These are phyloP conservation scores for Benincasa hispida DNA, from an alignment of 306 rosid genomes.

Conservation along the genomic window DNA sequence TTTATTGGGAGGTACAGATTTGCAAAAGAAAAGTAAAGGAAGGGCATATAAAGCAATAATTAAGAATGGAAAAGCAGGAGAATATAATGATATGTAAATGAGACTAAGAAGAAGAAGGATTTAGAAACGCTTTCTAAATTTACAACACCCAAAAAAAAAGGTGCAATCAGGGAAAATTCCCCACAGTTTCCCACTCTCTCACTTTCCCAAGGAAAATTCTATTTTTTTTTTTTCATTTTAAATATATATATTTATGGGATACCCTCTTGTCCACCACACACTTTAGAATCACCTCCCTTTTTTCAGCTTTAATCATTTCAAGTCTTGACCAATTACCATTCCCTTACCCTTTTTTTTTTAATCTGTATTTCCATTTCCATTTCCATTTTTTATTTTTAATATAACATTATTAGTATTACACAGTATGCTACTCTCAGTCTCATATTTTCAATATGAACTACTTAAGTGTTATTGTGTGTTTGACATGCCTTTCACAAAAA, in stretches of 20 bases:
- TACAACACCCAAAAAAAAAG: not conserved
- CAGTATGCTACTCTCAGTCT: too few species aligned
- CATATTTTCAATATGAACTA: too few species aligned
- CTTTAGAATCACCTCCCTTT: not conserved
- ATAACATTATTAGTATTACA: too few species aligned
- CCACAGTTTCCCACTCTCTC: not conserved
- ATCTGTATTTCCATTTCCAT: too few species aligned
- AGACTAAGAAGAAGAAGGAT: not conserved
- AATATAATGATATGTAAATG: not conserved
- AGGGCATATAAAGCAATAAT: not conserved
- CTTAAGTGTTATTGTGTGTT: too few species aligned
- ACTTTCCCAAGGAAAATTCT: conserved; percentile 17
- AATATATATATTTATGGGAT: not conserved
- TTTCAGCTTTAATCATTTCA: not conserved
- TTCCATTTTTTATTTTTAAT: too few species aligned
- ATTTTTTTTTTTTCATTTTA: not conserved
- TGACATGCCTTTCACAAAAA: too few species aligned
- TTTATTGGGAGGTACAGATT: too few species aligned
- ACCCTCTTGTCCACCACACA: not conserved
- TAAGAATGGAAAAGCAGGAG: not conserved
- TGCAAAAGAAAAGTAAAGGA: not conserved
- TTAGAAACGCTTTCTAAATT: not conserved
- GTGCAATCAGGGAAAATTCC: not conserved
- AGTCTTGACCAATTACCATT: not conserved
- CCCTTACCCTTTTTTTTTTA: too few species aligned